These are phyloP conservation scores for Eutrema salsugineum DNA, from an alignment of 441 rosid species.

Conservation along the genomic window DNA sequence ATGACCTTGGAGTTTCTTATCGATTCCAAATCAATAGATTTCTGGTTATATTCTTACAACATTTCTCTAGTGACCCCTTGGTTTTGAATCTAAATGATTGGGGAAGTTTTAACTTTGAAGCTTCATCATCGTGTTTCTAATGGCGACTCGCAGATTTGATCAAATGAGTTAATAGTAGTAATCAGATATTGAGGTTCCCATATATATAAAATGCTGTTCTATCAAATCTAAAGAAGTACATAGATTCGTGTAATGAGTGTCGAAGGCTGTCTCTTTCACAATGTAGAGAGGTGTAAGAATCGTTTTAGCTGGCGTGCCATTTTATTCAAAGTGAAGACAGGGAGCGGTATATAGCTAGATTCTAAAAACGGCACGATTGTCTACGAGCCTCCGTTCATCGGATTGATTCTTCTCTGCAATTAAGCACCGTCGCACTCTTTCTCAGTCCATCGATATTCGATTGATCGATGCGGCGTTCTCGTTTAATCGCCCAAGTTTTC, in stretches of 20 bases:
- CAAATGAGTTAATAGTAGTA: neutral
- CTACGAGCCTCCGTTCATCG: constrained; percentile 6
- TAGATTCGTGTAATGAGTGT: neutral
- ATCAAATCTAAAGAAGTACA: neutral
- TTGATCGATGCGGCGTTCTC: constrained; percentile 37
- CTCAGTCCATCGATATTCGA: neutral
- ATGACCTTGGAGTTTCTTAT: neutral
- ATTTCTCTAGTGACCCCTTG: neutral
- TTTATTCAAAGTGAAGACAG: neutral
- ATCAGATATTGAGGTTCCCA: neutral
- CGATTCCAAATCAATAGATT: neutral
- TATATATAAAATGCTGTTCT: neutral
- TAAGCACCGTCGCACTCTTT: neutral
- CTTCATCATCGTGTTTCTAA: neutral
- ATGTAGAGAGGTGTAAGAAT: neutral
- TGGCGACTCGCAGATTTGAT: neutral
- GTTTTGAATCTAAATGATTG: neutral
- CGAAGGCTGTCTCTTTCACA: neutral
- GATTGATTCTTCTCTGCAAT: constrained; percentile 2
- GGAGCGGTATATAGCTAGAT: neutral
- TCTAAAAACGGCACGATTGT: constrained; percentile 11
- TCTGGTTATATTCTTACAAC: neutral
- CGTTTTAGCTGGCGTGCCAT: constrained; percentile 7
- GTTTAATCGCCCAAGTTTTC: constrained; percentile 28
- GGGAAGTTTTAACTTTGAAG: neutral